Percentiles rank a stretch among this genome's conserved stretches.
phyloP scores from a whole-genome alignment of 2,329 filamentous ascomycete species.

The Pyrenophora graminea region DNA sequence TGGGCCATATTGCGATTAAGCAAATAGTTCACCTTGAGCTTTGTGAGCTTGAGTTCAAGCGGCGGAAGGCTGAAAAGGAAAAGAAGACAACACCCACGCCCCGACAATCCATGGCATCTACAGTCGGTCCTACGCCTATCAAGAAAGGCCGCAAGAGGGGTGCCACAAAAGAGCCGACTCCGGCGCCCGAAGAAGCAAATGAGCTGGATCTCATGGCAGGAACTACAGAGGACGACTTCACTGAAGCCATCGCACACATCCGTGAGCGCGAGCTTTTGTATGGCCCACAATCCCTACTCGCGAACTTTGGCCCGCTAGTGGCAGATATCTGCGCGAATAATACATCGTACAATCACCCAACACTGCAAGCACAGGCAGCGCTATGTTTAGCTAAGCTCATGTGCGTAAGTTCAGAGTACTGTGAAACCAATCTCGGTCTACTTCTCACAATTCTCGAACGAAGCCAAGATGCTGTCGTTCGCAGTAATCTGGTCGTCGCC shows the following conservation, averaged over 20 bases:
- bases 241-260: slow-evolving; percentile 82
- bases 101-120: slow-evolving; percentile 38
- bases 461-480: slow-evolving; percentile 86
- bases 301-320: slow-evolving; percentile 88
- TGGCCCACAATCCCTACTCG: slow-evolving; percentile 80
- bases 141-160: slow-evolving; percentile 51
- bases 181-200: slow-evolving; percentile 68
- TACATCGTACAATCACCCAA: slow-evolving; percentile 85
- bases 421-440: slow-evolving; percentile 86
- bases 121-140: slow-evolving; percentile 35
- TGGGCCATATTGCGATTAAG: slow-evolving; percentile 96
- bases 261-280: slow-evolving; percentile 84
- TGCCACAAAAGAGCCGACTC: slow-evolving; percentile 49
- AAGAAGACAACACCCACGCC: slow-evolving; percentile 57
- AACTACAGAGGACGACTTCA: slow-evolving; percentile 93
- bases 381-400: slow-evolving; percentile 96
- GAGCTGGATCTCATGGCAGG: slow-evolving; percentile 96
- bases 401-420: slow-evolving; percentile 97
- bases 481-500: slow-evolving; percentile 95
- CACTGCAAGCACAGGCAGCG: slow-evolving; percentile 89
- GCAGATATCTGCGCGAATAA: slow-evolving; percentile 91
- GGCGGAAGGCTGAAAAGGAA: slow-evolving; percentile 87
- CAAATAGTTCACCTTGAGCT: slow-evolving; percentile 98
- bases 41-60: slow-evolving; percentile 98
- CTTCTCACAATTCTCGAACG: slow-evolving; percentile 98